Conservation (phyloP, 2,329 filamentous ascomycete species). For the Cladosporium sp. region DNA sequence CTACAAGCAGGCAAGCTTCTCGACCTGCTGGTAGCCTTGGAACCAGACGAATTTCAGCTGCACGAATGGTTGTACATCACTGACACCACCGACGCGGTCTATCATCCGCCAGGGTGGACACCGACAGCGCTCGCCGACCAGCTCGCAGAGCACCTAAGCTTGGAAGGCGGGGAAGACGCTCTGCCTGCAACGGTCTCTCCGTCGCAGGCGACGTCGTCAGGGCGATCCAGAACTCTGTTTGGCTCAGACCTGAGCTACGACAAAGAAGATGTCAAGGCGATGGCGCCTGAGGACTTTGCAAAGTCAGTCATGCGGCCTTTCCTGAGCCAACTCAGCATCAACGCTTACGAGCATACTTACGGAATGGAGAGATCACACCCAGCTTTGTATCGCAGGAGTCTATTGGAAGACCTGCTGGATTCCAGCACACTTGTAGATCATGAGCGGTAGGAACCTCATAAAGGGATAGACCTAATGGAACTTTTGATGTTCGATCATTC, state of each 20-base stretch:
- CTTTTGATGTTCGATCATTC: no score
- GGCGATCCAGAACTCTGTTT: not conserved
- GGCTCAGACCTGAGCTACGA: constrained; percentile 34
- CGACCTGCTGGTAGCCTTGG: constrained; percentile 76
- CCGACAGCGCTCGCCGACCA: constrained; percentile 77
- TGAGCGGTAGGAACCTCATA: not conserved
- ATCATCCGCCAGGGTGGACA: constrained; percentile 64
- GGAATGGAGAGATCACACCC: constrained; percentile 67
- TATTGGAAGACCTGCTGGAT: constrained; percentile 30
- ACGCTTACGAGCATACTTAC: constrained; percentile 88
- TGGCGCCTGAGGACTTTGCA: constrained; percentile 57
- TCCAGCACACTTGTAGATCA: constrained; percentile 45
- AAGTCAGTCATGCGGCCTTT: constrained; percentile 78
- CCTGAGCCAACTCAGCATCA: constrained; percentile 86
- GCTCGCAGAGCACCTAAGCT: constrained; percentile 56
- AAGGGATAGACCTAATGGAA: not conserved
- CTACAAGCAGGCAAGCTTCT: constrained; percentile 92
- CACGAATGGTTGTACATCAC: constrained; percentile 97
- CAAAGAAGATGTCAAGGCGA: constrained; percentile 47
- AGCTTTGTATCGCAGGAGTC: constrained; percentile 47
- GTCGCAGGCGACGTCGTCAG: not conserved
- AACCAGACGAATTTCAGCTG: constrained; percentile 95
- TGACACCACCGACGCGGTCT: constrained; percentile 93
- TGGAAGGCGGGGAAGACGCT: not conserved
- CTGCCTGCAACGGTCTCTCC: not conserved